Evolutionary conservation across 1,284 basidiomycete species (phyloP).

Genomic region (Coniferiporia sulphurascens): DNA sequence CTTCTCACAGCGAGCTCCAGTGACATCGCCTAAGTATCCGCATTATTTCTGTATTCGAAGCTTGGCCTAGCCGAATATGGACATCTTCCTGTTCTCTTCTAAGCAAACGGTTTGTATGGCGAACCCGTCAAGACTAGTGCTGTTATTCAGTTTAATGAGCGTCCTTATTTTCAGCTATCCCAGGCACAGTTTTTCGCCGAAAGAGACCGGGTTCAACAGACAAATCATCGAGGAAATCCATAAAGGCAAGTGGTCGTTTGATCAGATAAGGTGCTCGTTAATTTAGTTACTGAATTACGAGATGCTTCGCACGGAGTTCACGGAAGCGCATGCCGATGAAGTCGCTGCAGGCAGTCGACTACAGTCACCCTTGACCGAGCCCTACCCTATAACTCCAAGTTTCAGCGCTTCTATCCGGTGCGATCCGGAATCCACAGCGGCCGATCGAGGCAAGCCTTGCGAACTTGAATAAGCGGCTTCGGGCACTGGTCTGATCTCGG

Average conservation of each 20-base stretch:
- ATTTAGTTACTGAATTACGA: background rate
- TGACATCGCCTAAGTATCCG: too few species aligned
- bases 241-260: background rate
- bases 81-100: too few species aligned
- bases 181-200: too few species aligned
- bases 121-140: too few species aligned
- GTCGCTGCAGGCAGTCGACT: background rate
- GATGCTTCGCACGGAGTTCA: constrained; percentile 8
- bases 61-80: too few species aligned
- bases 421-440: background rate
- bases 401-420: background rate
- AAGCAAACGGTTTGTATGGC: too few species aligned
- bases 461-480: constrained; percentile 4
- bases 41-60: too few species aligned
- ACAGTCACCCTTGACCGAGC: background rate
- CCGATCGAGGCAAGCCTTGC: background rate
- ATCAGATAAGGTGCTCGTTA: constrained; percentile 8
- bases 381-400: background rate
- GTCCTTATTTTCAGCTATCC: too few species aligned
- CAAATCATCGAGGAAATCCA: background rate
- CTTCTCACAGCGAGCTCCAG: too few species aligned
- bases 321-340: constrained; percentile 9
- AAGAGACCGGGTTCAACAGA: too few species aligned
- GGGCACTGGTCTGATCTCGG: constrained; percentile 4
- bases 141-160: too few species aligned